Conservation (phyloP, 306 rosid genomes). For the Purshia tridentata region DNA sequence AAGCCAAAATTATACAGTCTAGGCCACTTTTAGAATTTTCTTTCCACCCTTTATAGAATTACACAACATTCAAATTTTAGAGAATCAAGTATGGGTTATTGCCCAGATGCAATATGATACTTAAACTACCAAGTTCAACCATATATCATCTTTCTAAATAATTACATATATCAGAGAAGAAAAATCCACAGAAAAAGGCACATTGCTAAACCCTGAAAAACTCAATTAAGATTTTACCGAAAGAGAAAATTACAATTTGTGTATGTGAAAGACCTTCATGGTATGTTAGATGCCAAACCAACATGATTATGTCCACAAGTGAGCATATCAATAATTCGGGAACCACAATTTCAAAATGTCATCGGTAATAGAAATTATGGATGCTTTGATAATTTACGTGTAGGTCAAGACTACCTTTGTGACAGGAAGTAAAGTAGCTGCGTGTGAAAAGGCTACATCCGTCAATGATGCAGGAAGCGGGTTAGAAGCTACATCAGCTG, state of each 20-base stretch:
- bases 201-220: background rate
- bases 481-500: constrained; percentile 80
- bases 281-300: background rate
- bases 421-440: constrained; percentile 96
- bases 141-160: too few species aligned
- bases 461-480: constrained; percentile 94
- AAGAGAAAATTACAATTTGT: background rate
- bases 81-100: background rate
- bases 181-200: background rate
- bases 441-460: constrained; percentile 97
- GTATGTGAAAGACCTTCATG: background rate
- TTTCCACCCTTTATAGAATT: background rate
- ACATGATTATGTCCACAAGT: background rate
- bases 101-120: background rate
- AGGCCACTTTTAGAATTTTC: background rate
- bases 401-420: constrained; percentile 61
- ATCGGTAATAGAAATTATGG: background rate
- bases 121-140: background rate
- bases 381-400: background rate
- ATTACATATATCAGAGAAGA: background rate
- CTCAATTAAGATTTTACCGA: background rate
- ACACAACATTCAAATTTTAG: background rate
- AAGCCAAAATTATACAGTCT: background rate
- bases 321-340: background rate
- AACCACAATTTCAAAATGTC: background rate